Base-by-base conservation (phyloP, 345 rosid species). In the Eucalyptus leucophloia region DNA sequence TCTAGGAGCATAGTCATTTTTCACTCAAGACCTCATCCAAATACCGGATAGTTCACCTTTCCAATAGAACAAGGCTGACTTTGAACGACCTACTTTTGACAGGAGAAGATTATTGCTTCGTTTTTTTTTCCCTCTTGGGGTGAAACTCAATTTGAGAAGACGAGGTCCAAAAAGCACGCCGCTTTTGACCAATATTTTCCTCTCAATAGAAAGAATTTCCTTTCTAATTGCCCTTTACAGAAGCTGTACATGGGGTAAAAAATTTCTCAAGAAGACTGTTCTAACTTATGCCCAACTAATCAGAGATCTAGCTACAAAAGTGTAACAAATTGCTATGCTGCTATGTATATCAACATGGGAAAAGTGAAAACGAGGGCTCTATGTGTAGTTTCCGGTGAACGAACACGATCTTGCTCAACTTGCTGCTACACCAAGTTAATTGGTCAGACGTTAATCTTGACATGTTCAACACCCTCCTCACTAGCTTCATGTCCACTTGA, bases 401-500 rank as follows among this genome's bases (percentile, higher is more conserved):
- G 88, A 98, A 98, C 89, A 88, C 92, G 86, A 96, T 97, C 87
- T 91, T 95, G 87, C 88, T 91, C 92, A 97, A 87, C 92, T 97
- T 97, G 89, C 89, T 91, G 60, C 89, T 92, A 89, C 99, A 98
- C 99, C 99, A 98, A 19, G 93, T 53, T 65, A 98, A 93, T 50
- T 97, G 99, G 24, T 98, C 99, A 2, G 91, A 91, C 1, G 97
- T 94, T 89, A 98, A 49, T 88, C 95, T 97, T 1, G 98, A 93
- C 99, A 96, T 96, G 82, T 92, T 95, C 87, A 98, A 92, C 34
- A 96, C 98, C 58, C 99, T 97, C 81, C 97, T 93, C 88, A 98
- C 98, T 58, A 98, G 90, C 90, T 91, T 96, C 98, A 97, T 93
- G 89, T 98, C 99, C 88, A 98, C 98, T 88, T 97, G 98, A n/a